phyloP scores from a whole-genome alignment of 169 alveolate species.

The Plasmodium gaboni region DNA sequence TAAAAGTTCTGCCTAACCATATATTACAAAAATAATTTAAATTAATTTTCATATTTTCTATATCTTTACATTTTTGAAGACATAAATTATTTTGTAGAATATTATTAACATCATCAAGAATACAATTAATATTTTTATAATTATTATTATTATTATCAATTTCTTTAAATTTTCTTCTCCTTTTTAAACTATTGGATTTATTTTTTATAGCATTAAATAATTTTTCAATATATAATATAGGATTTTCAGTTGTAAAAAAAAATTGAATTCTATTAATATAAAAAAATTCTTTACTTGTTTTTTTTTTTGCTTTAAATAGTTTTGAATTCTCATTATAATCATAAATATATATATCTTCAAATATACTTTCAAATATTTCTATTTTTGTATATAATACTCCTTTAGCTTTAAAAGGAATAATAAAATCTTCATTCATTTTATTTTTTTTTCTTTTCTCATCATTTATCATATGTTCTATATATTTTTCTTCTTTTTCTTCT shows the following conservation, averaged over 20 bases:
- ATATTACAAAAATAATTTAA: conserved; percentile 51
- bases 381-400: conserved; percentile 44
- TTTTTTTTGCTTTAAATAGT: conserved; percentile 66
- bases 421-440: conserved; percentile 23
- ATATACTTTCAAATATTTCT: conserved; percentile 57
- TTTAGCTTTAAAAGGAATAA: conserved; percentile 71
- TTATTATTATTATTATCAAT: conserved; percentile 25
- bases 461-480: neutral
- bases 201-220: conserved; percentile 67
- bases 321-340: conserved; percentile 57
- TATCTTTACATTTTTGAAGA: conserved; percentile 23
- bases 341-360: conserved; percentile 68
- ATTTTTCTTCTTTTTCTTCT: neutral
- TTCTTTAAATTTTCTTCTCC: conserved; percentile 33
- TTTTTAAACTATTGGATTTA: conserved; percentile 59
- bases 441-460: conserved; percentile 1
- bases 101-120: conserved; percentile 42
- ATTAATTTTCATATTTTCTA: conserved; percentile 23
- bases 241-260: conserved; percentile 75
- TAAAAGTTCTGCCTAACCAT: conserved; percentile 60
- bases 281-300: conserved; percentile 46
- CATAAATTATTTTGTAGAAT: conserved; percentile 32
- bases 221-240: conserved; percentile 47
- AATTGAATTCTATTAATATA: conserved; percentile 70
- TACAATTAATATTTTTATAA: conserved; percentile 32